A percentile compares a stretch with the other conserved stretches of the same genome.
phyloP scores from a whole-genome alignment of 257 asterid genomes.

The Hygrophila difformis region DNA sequence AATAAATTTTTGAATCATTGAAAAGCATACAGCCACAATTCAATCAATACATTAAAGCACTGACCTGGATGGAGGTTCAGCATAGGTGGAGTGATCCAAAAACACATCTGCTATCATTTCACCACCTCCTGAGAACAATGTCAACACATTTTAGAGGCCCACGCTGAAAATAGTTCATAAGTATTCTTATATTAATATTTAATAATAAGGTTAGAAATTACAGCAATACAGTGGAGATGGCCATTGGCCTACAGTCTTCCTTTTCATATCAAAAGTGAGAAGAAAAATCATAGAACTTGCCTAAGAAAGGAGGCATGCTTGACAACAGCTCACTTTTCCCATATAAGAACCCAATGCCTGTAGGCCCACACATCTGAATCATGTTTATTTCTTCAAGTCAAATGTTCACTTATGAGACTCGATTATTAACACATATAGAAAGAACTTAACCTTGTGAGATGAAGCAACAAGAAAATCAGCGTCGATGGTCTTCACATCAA shows the following conservation, averaged over 20 bases:
- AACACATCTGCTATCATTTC: conserved; percentile 95
- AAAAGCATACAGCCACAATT: conserved; percentile 12
- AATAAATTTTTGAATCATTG: neutral
- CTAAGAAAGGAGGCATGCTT: conserved; percentile 92
- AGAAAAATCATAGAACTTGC: conserved; percentile 27
- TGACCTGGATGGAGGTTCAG: conserved; percentile 94
- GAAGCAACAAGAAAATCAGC: conserved; percentile 93
- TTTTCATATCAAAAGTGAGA: conserved; percentile 1
- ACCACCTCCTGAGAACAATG: conserved; percentile 72
- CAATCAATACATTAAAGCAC: conserved; percentile 17
- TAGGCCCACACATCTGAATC: conserved; percentile 99
- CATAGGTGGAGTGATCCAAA: conserved; percentile 88
- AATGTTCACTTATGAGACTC: conserved; percentile 21
- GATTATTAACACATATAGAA: conserved; percentile 19
- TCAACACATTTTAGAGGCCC: conserved; percentile 10
- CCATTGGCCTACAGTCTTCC: neutral
- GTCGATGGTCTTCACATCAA: conserved; percentile 69
- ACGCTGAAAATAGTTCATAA: conserved; percentile 3
- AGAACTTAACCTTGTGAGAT: conserved; percentile 77
- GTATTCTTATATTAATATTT: neutral
- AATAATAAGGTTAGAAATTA: conserved; percentile 1
- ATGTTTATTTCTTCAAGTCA: conserved; percentile 54
- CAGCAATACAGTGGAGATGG: conserved; percentile 1
- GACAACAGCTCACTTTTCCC: conserved; percentile 73
- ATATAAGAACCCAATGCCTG: conserved; percentile 97